Conservation (phyloP, 805 yeast genomes). For the Saccharomycopsis oosterbeekiorum region DNA sequence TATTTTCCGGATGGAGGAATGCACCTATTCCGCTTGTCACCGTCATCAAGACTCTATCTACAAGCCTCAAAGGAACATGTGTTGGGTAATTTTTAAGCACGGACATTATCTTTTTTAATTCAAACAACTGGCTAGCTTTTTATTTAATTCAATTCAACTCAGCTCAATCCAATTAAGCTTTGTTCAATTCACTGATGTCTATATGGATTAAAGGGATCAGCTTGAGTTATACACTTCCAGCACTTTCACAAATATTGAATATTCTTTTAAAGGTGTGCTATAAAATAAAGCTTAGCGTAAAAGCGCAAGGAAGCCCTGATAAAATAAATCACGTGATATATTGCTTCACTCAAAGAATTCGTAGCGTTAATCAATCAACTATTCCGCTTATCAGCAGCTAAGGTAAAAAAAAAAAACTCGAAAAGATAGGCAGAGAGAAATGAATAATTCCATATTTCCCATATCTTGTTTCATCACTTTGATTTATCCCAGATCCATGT, state of each 20-base stretch:
- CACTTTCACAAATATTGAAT: no score
- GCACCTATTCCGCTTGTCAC: slow-evolving; percentile 72
- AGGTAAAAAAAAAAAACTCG: no score
- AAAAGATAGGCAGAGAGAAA: background rate
- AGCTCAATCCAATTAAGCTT: background rate
- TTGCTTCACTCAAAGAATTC: no score
- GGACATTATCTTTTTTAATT: background rate
- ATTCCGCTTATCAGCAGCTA: background rate
- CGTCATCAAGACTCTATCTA: slow-evolving; percentile 58
- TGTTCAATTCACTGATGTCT: no score
- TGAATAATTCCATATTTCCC: background rate
- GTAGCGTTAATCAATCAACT: background rate
- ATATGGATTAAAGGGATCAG: no score
- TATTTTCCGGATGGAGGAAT: slow-evolving; percentile 63
- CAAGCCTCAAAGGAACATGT: slow-evolving; percentile 60
- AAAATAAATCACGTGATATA: no score
- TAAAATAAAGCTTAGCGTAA: no score
- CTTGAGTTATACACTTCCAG: no score
- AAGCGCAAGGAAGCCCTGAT: no score
- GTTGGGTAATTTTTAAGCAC: slow-evolving; percentile 41
- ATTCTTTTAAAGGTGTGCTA: background rate
- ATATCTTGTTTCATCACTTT: background rate
- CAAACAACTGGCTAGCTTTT: background rate
- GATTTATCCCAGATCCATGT: background rate
- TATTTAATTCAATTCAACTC: background rate